phyloP scores from a whole-genome alignment of 192 early-diverging fungal genomes.

The Linnemannia schmuckeri region DNA sequence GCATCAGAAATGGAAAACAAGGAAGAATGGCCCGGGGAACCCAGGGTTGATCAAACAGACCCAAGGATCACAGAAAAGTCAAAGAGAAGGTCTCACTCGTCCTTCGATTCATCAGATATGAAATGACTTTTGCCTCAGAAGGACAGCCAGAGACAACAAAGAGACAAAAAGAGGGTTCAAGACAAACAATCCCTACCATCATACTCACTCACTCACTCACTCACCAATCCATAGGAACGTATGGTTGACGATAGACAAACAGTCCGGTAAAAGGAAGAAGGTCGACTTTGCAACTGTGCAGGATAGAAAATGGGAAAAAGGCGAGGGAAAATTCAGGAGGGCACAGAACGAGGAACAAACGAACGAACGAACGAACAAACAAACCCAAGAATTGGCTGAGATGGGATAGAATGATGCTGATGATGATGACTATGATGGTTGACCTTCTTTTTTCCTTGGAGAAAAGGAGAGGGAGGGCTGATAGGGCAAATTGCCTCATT shows the following conservation, averaged over 20 bases:
- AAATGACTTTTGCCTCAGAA: not conserved
- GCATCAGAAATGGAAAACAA: not conserved
- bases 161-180: not conserved
- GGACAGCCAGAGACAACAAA: not conserved
- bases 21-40: not conserved
- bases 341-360: not conserved
- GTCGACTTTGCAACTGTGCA: slow-evolving; percentile 1
- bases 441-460: too few relatives aligned
- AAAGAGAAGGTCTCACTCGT: not conserved
- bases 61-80: not conserved
- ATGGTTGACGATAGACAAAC: not conserved
- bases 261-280: not conserved
- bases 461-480: too few relatives aligned
- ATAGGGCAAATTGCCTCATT: too few relatives aligned
- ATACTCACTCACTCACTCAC: not conserved
- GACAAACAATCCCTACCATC: not conserved
- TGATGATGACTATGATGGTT: too few relatives aligned
- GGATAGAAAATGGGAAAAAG: not conserved
- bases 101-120: not conserved
- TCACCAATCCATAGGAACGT: not conserved
- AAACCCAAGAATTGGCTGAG: too few relatives aligned
- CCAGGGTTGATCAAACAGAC: not conserved
- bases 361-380: not conserved
- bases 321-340: not conserved
- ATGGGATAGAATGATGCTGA: too few relatives aligned